phyloP scores from a whole-genome alignment of 2,329 filamentous ascomycete genomes.

The Sporothrix humicola region DNA sequence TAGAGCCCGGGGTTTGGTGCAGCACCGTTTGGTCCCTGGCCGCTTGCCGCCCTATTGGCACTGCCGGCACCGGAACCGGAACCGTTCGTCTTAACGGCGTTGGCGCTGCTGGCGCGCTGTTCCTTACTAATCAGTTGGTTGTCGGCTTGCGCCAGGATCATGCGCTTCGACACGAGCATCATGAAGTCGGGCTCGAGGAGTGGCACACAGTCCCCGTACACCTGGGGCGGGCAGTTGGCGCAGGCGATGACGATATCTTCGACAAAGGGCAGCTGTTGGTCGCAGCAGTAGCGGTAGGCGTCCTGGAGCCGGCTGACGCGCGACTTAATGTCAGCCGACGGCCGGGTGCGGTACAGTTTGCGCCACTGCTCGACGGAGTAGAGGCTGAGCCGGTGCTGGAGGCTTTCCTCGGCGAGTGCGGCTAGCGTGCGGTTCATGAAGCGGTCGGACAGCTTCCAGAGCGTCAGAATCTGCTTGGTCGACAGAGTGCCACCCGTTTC shows the following conservation, averaged over 20 bases:
- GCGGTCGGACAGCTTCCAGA: slow-evolving; percentile 40
- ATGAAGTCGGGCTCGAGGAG: slow-evolving; percentile 39
- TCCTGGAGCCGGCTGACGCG: slow-evolving; percentile 38
- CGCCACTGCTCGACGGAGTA: slow-evolving; percentile 39
- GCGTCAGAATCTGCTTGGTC: slow-evolving; percentile 38
- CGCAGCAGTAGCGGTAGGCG: slow-evolving; percentile 37
- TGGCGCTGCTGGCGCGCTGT: slow-evolving; percentile 27
- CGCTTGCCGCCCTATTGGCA: too few species aligned
- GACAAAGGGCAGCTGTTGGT: slow-evolving; percentile 38
- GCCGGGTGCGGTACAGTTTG: slow-evolving; percentile 38
- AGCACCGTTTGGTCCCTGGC: neutral
- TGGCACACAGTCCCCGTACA: slow-evolving; percentile 37
- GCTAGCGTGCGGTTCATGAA: slow-evolving; percentile 36
- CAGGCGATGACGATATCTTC: slow-evolving; percentile 35
- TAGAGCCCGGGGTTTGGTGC: neutral
- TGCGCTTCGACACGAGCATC: slow-evolving; percentile 37
- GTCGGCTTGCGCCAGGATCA: slow-evolving; percentile 38
- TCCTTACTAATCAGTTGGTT: slow-evolving; percentile 34
- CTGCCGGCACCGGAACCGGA: neutral
- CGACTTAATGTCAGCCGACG: slow-evolving; percentile 35
- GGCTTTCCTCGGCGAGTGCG: slow-evolving; percentile 37
- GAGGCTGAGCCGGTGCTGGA: slow-evolving; percentile 39
- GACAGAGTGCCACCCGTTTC: slow-evolving; percentile 39
- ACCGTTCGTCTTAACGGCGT: neutral
- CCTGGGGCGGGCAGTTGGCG: slow-evolving; percentile 39